Conservation (phyloP, 129 eudicot genomes). For the Saposhnikovia divaricata region DNA sequence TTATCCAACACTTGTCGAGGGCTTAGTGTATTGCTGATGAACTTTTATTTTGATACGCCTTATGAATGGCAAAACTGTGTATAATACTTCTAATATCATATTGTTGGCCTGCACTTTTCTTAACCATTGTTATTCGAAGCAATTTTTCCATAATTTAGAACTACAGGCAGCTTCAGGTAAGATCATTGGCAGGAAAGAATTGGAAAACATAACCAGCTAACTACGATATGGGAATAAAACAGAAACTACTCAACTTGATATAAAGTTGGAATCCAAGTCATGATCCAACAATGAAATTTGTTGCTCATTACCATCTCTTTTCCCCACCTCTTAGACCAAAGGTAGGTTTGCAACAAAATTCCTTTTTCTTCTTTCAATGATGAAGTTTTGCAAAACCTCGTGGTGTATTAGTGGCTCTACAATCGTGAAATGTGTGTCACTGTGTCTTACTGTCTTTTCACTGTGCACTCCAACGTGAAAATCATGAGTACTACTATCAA, state of each 20-base stretch:
- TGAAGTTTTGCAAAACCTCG: conserved; percentile 37
- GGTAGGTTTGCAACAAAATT: conserved; percentile 32
- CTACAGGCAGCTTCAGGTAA: background rate
- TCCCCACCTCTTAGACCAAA: conserved; percentile 23
- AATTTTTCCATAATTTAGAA: background rate
- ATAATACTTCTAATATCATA: background rate
- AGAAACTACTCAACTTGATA: background rate
- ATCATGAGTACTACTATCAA: conserved; percentile 2
- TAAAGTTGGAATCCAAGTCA: conserved; percentile 68
- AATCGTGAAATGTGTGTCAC: conserved; percentile 26
- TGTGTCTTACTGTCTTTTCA: conserved; percentile 19
- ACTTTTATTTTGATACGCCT: background rate
- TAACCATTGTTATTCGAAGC: background rate
- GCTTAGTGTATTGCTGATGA: background rate
- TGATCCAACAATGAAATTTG: conserved; percentile 35
- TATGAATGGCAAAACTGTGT: background rate
- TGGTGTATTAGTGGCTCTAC: conserved; percentile 19
- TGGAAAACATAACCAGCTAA: too few species aligned
- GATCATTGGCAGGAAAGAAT: background rate
- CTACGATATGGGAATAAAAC: too few species aligned
- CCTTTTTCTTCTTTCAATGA: conserved; percentile 37
- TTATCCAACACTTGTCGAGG: background rate
- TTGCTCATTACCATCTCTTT: conserved; percentile 19
- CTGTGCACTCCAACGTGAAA: conserved; percentile 17
- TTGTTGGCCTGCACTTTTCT: background rate